Evolutionary conservation across 2,329 filamentous ascomycete species (phyloP), one percentile per base, ranked within the genome.

Genomic region (Fusarium sublunatum): DNA sequence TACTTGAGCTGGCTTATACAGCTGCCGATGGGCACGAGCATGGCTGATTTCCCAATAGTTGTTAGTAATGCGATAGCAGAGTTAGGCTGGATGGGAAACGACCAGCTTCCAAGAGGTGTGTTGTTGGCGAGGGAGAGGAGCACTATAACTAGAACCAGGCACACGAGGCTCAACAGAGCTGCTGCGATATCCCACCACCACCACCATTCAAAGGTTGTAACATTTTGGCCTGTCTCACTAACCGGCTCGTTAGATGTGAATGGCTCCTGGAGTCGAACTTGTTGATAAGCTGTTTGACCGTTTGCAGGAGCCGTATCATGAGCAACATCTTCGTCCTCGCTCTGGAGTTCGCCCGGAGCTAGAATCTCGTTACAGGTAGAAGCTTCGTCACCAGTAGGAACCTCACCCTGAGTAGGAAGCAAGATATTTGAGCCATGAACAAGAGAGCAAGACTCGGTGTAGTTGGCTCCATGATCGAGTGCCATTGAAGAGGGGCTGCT

Each of bases 1-100:
- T 44, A 58, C 15, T 58, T 50, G 6, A 55, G 31, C 39, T 59
- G 50, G 10, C 55, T 46, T 3, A 59, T 19, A n/a, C 55, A 55
- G 13, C 35, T 50, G 2, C 51, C 39, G 11, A 54, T 43, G 3
- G 55, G 39, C 5, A 58, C 55, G 15, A 58, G 51, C 44, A 54
- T 49, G 0, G 50, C 40, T 1, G 40, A 36, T 32, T 54, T 58
- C 24, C 42, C 28, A 3, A 54, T 7, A 1, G 55, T 50, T 0
- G 50, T 58, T 5, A 58, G 32, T 3, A 49, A 25, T 3, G 55
- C 31, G 10, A 58, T 54, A 26, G 45, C 31, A 3, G 55, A 54
- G 25, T 58, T 53, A 8, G 50, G 49, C 22, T 58, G 55, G 12
- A 58, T 58, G 6, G 44, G n/a, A 9, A 40, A 24, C 8, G 39